These are phyloP conservation scores for Candida boidinii DNA, from an alignment of 805 yeast species.

Conservation along the genomic window DNA sequence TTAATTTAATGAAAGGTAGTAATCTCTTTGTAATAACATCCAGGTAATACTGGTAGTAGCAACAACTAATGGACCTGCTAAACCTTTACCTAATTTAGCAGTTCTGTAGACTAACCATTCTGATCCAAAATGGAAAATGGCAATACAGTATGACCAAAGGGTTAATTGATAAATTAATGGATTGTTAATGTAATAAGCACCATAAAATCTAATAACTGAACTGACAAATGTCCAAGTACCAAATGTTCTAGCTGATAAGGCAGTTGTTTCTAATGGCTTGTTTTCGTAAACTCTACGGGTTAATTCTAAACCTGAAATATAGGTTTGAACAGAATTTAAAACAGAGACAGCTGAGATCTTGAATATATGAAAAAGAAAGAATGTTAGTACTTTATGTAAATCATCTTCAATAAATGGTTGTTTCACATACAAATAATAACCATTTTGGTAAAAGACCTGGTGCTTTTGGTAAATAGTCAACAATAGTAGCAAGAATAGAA, in stretches of 20 bases:
- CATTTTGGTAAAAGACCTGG: slow-evolving; percentile 69
- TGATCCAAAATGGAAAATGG: slow-evolving; percentile 71
- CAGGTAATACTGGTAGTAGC: slow-evolving; percentile 65
- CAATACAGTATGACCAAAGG: slow-evolving; percentile 72
- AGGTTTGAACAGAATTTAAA: slow-evolving; percentile 85
- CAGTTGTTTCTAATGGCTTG: slow-evolving; percentile 47
- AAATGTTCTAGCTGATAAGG: slow-evolving; percentile 86
- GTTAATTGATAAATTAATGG: slow-evolving; percentile 71
- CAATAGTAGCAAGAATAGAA: no score
- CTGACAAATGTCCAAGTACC: slow-evolving; percentile 97
- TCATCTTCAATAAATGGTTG: no score
- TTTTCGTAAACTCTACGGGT: slow-evolving; percentile 74
- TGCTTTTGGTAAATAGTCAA: slow-evolving; percentile 29
- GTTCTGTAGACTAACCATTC: slow-evolving; percentile 81
- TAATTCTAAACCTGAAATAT: slow-evolving; percentile 61
- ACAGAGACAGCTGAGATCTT: slow-evolving; percentile 76
- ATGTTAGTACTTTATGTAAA: neutral
- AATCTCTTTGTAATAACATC: slow-evolving; percentile 70
- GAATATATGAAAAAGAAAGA: neutral
- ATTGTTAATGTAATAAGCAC: slow-evolving; percentile 67
- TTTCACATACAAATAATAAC: slow-evolving; percentile 53
- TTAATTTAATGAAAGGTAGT: slow-evolving; percentile 29
- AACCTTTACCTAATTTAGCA: slow-evolving; percentile 79
- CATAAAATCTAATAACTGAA: slow-evolving; percentile 76
- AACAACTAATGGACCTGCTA: slow-evolving; percentile 83